A percentile compares a stretch with the other conserved stretches of the same genome.
phyloP scores from a whole-genome alignment of 441 rosid species.

The Theobroma grandiflorum region DNA sequence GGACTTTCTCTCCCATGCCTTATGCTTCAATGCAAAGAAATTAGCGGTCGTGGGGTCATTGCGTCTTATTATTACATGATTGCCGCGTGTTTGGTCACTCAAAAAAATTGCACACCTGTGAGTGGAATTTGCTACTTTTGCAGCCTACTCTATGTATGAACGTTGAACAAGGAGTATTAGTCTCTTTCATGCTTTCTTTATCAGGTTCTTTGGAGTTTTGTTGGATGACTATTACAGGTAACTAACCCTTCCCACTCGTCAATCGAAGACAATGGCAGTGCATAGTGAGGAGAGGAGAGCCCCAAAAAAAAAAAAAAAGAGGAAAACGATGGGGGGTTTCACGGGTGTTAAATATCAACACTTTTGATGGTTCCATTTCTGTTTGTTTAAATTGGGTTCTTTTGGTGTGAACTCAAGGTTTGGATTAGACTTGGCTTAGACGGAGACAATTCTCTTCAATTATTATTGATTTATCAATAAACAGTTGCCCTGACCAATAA shows the following conservation, averaged over 20 bases:
- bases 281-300: no score
- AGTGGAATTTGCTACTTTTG: not conserved
- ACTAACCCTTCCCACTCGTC: conserved; percentile 26
- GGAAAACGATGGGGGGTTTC: not conserved
- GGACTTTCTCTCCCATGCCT: not conserved
- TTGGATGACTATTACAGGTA: conserved; percentile 17
- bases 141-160: not conserved
- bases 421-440: not conserved
- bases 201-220: not conserved
- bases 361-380: not conserved
- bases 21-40: conserved; percentile 21
- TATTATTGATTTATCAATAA: not conserved
- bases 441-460: not conserved
- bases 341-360: not conserved
- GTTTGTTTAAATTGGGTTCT: not conserved
- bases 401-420: not conserved
- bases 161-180: not conserved
- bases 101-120: conserved; percentile 15
- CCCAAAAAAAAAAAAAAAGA: not conserved
- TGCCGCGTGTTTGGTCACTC: not conserved
- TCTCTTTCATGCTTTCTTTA: not conserved
- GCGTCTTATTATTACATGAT: not conserved
- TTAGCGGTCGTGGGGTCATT: conserved; percentile 17
- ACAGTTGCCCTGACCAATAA: not conserved
- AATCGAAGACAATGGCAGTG: not conserved